A percentile compares a stretch with the other conserved stretches of the same genome.
Evolutionary conservation across 164 flowering plant genomes (phyloP).

Genomic region (Vitis rotundifolia): DNA sequence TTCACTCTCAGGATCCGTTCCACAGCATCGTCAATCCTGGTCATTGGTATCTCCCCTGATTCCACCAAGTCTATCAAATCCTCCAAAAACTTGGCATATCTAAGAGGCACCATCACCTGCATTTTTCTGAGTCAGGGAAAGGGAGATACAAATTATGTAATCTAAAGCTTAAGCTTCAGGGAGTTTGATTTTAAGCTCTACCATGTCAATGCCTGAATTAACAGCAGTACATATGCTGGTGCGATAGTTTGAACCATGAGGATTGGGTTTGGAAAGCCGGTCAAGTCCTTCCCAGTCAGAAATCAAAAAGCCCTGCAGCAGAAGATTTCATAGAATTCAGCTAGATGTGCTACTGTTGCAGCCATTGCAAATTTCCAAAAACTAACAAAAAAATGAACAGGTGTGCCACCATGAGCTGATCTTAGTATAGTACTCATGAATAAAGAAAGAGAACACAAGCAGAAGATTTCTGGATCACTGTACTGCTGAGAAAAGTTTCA

Average conservation of each 20-base stretch:
- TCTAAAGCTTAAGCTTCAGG: not conserved
- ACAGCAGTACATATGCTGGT: constrained; percentile 53
- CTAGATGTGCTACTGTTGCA: not conserved
- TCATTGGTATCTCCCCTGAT: constrained; percentile 63
- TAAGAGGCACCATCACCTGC: constrained; percentile 85
- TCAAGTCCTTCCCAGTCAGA: constrained; percentile 88
- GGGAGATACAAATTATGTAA: not conserved
- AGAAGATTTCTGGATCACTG: not conserved
- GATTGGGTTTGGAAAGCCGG: constrained; percentile 49
- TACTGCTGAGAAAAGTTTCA: too few species aligned
- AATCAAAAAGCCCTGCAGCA: constrained; percentile 77
- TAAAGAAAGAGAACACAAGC: constrained; percentile 1
- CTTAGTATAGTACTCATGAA: not conserved
- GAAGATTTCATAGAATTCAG: not conserved
- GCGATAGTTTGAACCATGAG: constrained; percentile 67
- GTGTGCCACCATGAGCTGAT: too few species aligned
- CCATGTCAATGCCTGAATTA: constrained; percentile 92
- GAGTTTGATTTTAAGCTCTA: constrained; percentile 16
- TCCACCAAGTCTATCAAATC: constrained; percentile 58
- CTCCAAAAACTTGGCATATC: constrained; percentile 54
- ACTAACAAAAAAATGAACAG: too few species aligned
- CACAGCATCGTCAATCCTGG: constrained; percentile 87
- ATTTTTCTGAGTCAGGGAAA: constrained; percentile 15
- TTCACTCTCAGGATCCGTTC: constrained; percentile 83
- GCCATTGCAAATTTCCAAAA: too few species aligned